Percentiles rank a stretch among this genome's conserved stretches.
Conservation (phyloP, 2,329 filamentous ascomycete genomes). For the Elsinoe perseae region DNA sequence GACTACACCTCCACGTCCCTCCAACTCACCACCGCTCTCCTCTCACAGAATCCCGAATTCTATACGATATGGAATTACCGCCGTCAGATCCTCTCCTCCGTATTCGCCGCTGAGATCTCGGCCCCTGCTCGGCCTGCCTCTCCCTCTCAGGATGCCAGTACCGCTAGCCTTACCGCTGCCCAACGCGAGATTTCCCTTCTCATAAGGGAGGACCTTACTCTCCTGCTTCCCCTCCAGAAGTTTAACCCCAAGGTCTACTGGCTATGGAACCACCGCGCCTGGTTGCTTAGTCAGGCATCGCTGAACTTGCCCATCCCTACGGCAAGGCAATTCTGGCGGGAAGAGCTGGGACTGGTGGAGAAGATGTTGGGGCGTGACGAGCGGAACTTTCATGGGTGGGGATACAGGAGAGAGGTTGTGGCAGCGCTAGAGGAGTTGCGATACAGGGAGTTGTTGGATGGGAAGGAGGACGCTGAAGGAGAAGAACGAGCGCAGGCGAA, state of each 20-base stretch:
- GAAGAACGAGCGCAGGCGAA: constrained; percentile 23
- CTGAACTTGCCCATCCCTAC: constrained; percentile 48
- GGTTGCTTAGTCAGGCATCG: constrained; percentile 69
- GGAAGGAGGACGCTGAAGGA: constrained; percentile 27
- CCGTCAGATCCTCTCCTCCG: constrained; percentile 59
- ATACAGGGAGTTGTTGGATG: constrained; percentile 20
- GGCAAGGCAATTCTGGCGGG: constrained; percentile 66
- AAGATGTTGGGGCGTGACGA: constrained; percentile 85
- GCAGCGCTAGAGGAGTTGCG: constrained; percentile 59
- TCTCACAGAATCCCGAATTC: constrained; percentile 75
- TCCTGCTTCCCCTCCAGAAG: constrained; percentile 75
- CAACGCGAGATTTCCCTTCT: constrained; percentile 41
- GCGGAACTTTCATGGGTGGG: constrained; percentile 96
- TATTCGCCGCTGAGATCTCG: constrained; percentile 45
- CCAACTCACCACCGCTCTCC: constrained; percentile 58
- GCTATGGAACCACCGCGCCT: constrained; percentile 95
- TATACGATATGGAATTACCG: constrained; percentile 89
- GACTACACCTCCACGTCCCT: constrained; percentile 51
- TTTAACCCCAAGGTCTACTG: constrained; percentile 96
- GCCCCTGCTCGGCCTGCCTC: constrained; percentile 32
- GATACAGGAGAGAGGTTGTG: constrained; percentile 75
- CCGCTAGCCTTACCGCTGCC: constrained; percentile 23
- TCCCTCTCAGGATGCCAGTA: constrained; percentile 3
- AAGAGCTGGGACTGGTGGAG: constrained; percentile 70
- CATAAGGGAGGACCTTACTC: constrained; percentile 66